phyloP scores from a whole-genome alignment of 2,329 filamentous ascomycete species.

The Phialocephala subalpina region DNA sequence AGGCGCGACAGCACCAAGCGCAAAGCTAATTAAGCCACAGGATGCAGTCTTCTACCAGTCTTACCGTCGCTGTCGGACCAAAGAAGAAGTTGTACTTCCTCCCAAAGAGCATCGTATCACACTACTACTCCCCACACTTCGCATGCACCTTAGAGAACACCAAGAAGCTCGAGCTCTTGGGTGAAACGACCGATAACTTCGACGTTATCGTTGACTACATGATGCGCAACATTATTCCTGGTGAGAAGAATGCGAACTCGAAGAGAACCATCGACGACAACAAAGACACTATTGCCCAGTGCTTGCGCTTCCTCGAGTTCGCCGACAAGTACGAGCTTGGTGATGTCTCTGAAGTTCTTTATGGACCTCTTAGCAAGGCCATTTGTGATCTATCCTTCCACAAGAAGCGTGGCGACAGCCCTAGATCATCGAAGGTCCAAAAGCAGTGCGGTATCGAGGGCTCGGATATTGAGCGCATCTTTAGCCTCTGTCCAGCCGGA shows the following conservation, averaged over 20 bases:
- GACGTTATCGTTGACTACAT: background rate
- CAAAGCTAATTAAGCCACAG: conserved; percentile 9
- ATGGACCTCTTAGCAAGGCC: background rate
- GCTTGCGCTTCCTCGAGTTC: conserved; percentile 3
- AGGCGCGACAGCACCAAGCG: background rate
- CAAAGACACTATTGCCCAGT: background rate
- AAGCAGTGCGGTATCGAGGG: background rate
- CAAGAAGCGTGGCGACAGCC: background rate
- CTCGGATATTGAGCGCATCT: conserved; percentile 21
- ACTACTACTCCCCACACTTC: conserved; percentile 30
- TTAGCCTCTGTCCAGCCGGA: conserved; percentile 11
- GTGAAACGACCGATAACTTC: background rate
- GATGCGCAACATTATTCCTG: background rate
- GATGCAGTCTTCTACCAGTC: conserved; percentile 19
- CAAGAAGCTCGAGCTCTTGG: background rate
- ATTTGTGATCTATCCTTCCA: background rate
- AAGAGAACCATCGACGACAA: conserved; percentile 2
- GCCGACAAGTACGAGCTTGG: conserved; percentile 9
- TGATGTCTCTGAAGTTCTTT: background rate
- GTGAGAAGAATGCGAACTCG: background rate
- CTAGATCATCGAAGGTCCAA: background rate
- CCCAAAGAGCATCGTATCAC: conserved; percentile 27
- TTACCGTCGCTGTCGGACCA: conserved; percentile 27
- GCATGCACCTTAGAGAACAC: conserved; percentile 23
- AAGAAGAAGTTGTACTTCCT: conserved; percentile 26